Percentiles rank a stretch among this genome's conserved stretches.
Conservation (phyloP, 148 eudicot genomes). For the Beta vulgaris region DNA sequence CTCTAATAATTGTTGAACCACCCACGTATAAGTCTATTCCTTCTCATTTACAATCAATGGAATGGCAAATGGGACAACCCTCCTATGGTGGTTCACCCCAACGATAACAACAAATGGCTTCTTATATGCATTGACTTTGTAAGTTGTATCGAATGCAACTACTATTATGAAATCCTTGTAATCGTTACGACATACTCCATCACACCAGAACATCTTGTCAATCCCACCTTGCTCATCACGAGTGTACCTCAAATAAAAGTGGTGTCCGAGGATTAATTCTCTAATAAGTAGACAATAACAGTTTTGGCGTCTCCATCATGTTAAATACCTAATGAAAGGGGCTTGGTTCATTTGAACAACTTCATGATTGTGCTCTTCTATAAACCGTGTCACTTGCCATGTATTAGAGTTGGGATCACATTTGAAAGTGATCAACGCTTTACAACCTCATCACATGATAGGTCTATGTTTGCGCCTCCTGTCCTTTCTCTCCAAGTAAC, state of each 20-base stretch:
- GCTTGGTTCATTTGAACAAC: no score
- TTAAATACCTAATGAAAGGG: no score
- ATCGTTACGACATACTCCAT: background rate
- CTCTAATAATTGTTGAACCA: background rate
- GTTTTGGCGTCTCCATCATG: no score
- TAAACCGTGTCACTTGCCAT: no score
- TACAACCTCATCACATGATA: no score
- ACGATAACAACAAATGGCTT: background rate
- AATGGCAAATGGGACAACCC: background rate
- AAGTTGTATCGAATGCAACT: background rate
- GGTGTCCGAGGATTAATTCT: background rate
- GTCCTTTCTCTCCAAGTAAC: no score
- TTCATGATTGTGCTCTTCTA: no score
- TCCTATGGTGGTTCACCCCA: conserved; percentile 3
- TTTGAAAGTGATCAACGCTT: no score
- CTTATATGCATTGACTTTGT: background rate
- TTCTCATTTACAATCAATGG: background rate
- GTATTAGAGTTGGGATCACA: no score
- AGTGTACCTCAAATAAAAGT: background rate
- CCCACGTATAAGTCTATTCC: background rate
- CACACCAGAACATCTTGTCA: background rate
- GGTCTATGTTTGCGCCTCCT: no score
- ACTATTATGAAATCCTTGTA: background rate
- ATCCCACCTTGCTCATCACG: background rate
- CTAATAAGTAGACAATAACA: background rate